Evolutionary conservation across 2,329 filamentous ascomycete species (phyloP).

Genomic region (Nannizziopsis barbatae): DNA sequence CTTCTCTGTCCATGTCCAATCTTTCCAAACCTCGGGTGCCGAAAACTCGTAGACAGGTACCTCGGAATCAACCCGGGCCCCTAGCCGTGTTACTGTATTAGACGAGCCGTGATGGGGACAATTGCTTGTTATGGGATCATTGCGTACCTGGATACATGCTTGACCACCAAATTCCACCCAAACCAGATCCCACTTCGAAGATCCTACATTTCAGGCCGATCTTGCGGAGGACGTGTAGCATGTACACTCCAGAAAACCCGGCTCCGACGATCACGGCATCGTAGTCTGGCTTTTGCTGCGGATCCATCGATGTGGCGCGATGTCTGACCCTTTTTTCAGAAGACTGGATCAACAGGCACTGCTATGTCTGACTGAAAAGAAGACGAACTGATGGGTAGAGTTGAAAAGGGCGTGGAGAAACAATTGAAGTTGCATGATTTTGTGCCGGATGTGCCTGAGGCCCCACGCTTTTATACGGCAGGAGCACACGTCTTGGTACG

Average conservation of each 20-base stretch:
- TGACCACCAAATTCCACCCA: constrained; percentile 47
- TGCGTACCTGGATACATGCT: constrained; percentile 44
- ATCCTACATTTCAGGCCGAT: constrained; percentile 40
- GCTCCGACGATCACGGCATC: constrained; percentile 25
- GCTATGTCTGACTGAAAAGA: too few relatives aligned
- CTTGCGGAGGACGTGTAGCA: constrained; percentile 43
- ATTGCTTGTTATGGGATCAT: not conserved
- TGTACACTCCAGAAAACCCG: constrained; percentile 37
- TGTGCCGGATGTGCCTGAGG: too few relatives aligned
- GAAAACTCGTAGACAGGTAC: constrained; percentile 45
- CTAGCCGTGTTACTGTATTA: constrained; percentile 17
- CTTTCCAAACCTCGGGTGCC: constrained; percentile 38
- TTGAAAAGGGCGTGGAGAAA: too few relatives aligned
- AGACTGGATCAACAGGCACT: too few relatives aligned
- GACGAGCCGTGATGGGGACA: not conserved
- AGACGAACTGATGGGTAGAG: too few relatives aligned
- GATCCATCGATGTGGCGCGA: constrained; percentile 1
- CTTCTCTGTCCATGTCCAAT: constrained; percentile 36
- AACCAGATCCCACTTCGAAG: constrained; percentile 43
- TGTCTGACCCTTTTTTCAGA: not conserved
- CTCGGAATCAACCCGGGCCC: constrained; percentile 44
- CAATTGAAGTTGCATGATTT: too few relatives aligned
- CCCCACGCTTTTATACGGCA: too few relatives aligned
- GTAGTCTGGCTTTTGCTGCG: constrained; percentile 1
- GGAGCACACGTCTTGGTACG: too few relatives aligned